Percentiles rank a stretch among this genome's conserved stretches.
phyloP scores from a whole-genome alignment of 2,329 filamentous ascomycete species.

The Pseudocercospora ulei region DNA sequence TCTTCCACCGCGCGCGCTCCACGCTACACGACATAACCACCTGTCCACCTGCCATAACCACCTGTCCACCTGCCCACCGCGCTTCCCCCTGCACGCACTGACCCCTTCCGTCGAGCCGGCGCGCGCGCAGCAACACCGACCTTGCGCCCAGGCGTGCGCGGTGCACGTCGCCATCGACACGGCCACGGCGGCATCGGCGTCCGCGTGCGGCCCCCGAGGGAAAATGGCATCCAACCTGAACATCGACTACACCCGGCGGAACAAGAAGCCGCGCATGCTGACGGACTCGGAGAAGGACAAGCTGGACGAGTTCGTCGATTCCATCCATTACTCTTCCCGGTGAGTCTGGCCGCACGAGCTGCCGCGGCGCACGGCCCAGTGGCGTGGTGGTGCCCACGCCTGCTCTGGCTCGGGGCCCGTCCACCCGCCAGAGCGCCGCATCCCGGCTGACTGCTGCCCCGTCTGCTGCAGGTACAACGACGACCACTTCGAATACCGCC shows the following conservation, averaged over 20 bases:
- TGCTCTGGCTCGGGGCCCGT: too few relatives aligned
- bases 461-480: constrained; percentile 66
- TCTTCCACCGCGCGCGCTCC: not conserved
- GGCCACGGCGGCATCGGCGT: not conserved
- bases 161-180: too few relatives aligned
- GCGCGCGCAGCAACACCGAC: constrained; percentile 4
- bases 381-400: too few relatives aligned
- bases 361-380: too few relatives aligned
- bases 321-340: constrained; percentile 91
- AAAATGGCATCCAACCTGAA: constrained; percentile 37
- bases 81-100: not conserved
- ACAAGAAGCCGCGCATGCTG: constrained; percentile 71
- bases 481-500: constrained; percentile 86
- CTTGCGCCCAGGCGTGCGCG: not conserved
- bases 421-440: too few relatives aligned
- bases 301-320: constrained; percentile 83
- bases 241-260: constrained; percentile 77
- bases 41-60: not conserved
- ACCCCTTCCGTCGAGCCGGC: constrained; percentile 1
- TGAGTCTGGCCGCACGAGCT: too few relatives aligned
- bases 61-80: not conserved
- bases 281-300: constrained; percentile 70
- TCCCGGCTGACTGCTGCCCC: too few relatives aligned
- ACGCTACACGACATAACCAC: constrained; percentile 11
- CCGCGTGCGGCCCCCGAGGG: not conserved